These are phyloP conservation scores for Iberis pinnata DNA, from an alignment of 345 rosid genomes.

Conservation along the genomic window DNA sequence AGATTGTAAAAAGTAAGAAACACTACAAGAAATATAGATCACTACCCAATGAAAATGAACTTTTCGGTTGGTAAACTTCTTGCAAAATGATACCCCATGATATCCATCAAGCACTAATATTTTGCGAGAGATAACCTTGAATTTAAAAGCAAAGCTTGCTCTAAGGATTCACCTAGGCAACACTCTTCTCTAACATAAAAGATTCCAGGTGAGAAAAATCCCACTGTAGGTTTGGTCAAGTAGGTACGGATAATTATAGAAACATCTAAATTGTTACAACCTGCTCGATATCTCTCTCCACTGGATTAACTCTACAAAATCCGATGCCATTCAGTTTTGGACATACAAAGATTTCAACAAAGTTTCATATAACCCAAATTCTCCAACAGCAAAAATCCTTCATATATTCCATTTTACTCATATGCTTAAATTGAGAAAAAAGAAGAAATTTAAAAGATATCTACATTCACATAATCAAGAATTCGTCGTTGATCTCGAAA, in stretches of 20 bases:
- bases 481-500: too few relatives aligned
- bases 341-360: slow-evolving; percentile 31
- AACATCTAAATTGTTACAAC: slow-evolving; percentile 36
- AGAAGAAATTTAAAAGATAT: too few relatives aligned
- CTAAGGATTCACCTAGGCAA: slow-evolving; percentile 1
- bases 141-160: slow-evolving; percentile 1
- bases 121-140: too few relatives aligned
- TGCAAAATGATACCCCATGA: too few relatives aligned
- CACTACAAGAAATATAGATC: too few relatives aligned
- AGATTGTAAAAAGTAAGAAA: too few relatives aligned
- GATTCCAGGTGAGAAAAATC: neutral
- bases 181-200: slow-evolving; percentile 16
- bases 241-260: too few relatives aligned
- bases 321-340: slow-evolving; percentile 73
- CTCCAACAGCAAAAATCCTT: slow-evolving; percentile 31
- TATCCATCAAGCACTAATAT: too few relatives aligned
- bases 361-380: slow-evolving; percentile 32
- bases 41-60: too few relatives aligned
- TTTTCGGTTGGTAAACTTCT: too few relatives aligned
- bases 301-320: slow-evolving; percentile 72
- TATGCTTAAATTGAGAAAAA: too few relatives aligned
- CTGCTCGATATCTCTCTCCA: slow-evolving; percentile 89
- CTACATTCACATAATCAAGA: too few relatives aligned
- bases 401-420: slow-evolving; percentile 30
- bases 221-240: neutral